Evolutionary conservation across 2,329 filamentous ascomycete genomes (phyloP), one percentile per base, ranked within the genome.

Genomic region (Diplodia corticola): DNA sequence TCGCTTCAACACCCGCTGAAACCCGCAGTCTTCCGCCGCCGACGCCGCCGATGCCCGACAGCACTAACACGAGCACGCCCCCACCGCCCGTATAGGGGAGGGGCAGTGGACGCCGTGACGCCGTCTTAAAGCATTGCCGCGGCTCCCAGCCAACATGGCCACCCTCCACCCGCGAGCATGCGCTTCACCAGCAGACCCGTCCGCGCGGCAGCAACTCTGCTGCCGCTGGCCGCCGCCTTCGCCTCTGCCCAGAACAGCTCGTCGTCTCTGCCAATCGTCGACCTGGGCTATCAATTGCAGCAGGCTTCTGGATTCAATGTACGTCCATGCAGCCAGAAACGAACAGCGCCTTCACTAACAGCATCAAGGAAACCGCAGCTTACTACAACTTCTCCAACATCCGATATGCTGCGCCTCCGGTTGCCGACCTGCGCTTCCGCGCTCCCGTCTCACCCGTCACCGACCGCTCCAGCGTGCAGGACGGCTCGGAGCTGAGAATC

Each of bases 371-470:
- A 67, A 75, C 80, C 0, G 73, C 73, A n/a, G 73, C 76, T 24
- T 77, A 81, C 67, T 86, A 85, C 73, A 85, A 83, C 69, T 87
- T 87, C 74, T 81, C 76, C 65, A 86, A 87, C 70, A 85, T 87
- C 68, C 80, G 84, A 49, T 87, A 83, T 72, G 85, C 83, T 5
- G 81, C 82, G 35, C 80, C 85, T 22, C 85, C 85, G 1, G 68
- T 83, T 2, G 84, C 82, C 9, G 71, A 84, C 12, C 71, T 85
- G 53, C 78, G 85, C 37, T 87, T 85, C 69, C 78, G 78, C n/a
- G 79, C 80, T 37, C 84, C 85, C 1, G 75, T 77, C 24, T 69
- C 74, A 12, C 82, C 83, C 2, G 73, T 73, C 7, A 70, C 74
- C 54, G 80, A 85, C 69, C 78, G 83, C 35, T 75, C 77, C 5